Conservation (phyloP, 2,329 filamentous ascomycete species). For the Metarhizium humberi region DNA sequence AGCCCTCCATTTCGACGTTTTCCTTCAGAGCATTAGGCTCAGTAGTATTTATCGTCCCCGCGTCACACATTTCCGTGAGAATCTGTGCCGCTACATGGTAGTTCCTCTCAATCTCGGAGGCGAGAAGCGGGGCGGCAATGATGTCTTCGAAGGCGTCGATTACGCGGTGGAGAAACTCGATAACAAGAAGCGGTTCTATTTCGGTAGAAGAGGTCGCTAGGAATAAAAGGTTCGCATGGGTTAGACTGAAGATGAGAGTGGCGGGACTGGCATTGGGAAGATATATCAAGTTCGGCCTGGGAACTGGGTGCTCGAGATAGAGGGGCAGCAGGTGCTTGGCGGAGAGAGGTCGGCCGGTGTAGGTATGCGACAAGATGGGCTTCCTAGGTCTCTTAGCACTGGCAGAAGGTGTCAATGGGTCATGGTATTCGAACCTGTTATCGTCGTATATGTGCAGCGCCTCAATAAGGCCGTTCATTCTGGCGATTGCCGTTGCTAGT, state of each 20-base stretch:
- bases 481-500: slow-evolving; percentile 21
- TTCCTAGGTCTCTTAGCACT: slow-evolving; percentile 45
- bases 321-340: slow-evolving; percentile 70
- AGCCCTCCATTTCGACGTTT: slow-evolving; percentile 82
- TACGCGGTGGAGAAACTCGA: slow-evolving; percentile 90
- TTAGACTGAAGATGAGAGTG: slow-evolving; percentile 78
- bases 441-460: slow-evolving; percentile 97
- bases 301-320: slow-evolving; percentile 73
- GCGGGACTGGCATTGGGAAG: slow-evolving; percentile 73
- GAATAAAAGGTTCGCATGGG: slow-evolving; percentile 81
- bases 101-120: slow-evolving; percentile 75
- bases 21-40: slow-evolving; percentile 90
- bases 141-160: slow-evolving; percentile 93
- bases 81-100: slow-evolving; percentile 94
- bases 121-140: slow-evolving; percentile 75
- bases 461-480: slow-evolving; percentile 82
- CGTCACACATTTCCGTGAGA: slow-evolving; percentile 93
- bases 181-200: slow-evolving; percentile 76
- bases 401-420: background rate
- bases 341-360: slow-evolving; percentile 71
- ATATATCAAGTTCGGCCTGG: slow-evolving; percentile 80
- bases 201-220: slow-evolving; percentile 78
- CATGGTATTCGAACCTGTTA: slow-evolving; percentile 56
- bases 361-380: slow-evolving; percentile 80
- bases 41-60: slow-evolving; percentile 77